A percentile compares a stretch with the other conserved stretches of the same genome.
Evolutionary conservation across 768 basidiomycete species (phyloP).

Genomic region (Lentinula aciculospora): DNA sequence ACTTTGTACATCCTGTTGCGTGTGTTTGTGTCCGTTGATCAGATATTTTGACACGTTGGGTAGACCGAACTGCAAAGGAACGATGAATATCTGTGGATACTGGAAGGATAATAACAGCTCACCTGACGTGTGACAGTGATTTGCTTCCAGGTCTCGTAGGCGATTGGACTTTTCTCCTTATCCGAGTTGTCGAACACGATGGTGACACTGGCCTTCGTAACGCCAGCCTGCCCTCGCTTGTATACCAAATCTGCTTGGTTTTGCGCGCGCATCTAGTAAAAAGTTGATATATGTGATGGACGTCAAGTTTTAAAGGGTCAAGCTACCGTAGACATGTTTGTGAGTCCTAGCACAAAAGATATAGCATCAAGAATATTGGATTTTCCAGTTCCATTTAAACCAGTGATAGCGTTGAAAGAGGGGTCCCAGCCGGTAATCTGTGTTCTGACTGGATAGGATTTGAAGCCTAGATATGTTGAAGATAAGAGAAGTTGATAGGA

Average conservation of each 20-base stretch:
- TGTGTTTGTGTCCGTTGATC: slow-evolving; percentile 90
- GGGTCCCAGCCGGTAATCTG: slow-evolving; percentile 96
- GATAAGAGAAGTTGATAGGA: neutral
- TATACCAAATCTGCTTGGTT: slow-evolving; percentile 98
- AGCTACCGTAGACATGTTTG: slow-evolving; percentile 85
- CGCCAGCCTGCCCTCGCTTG: slow-evolving; percentile 96
- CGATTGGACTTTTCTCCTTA: slow-evolving; percentile 73
- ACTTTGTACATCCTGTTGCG: slow-evolving; percentile 79
- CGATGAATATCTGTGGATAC: neutral
- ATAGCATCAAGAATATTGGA: slow-evolving; percentile 99
- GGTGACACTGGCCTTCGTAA: slow-evolving; percentile 96
- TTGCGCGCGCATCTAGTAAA: slow-evolving; percentile 77
- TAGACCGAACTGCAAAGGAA: slow-evolving; percentile 69
- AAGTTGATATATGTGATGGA: slow-evolving; percentile 5
- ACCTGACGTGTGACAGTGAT: slow-evolving; percentile 98
- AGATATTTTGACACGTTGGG: slow-evolving; percentile 95
- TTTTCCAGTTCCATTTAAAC: slow-evolving; percentile 94
- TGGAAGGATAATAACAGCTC: slow-evolving; percentile 13
- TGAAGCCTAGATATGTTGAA: slow-evolving; percentile 57
- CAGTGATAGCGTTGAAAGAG: slow-evolving; percentile 98
- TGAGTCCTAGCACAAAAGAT: slow-evolving; percentile 97
- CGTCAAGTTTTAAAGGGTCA: neutral
- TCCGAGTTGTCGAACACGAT: slow-evolving; percentile 99
- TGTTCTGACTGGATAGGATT: slow-evolving; percentile 95
- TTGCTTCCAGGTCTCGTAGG: slow-evolving; percentile 73